These are phyloP conservation scores for Neonectria punicea DNA, from an alignment of 2,329 filamentous ascomycete genomes.

Conservation along the genomic window DNA sequence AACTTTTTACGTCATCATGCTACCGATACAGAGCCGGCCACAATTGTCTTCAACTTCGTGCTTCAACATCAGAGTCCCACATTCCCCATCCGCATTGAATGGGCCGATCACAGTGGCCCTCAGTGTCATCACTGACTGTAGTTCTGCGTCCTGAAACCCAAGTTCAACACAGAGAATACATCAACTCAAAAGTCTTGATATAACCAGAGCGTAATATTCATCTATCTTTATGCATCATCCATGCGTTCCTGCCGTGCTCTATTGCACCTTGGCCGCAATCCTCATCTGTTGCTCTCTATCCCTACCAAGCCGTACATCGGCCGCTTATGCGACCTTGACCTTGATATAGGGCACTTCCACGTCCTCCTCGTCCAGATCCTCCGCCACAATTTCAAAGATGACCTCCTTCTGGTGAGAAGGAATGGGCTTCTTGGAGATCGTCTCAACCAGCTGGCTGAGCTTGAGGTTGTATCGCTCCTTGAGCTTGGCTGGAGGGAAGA, in stretches of 20 bases:
- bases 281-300: constrained; percentile 19
- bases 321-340: constrained; percentile 70
- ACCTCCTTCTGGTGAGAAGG: constrained; percentile 93
- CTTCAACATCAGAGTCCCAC: no score
- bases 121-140: background rate
- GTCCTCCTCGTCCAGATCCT: constrained; percentile 89
- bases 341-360: constrained; percentile 98
- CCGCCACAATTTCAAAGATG: constrained; percentile 95
- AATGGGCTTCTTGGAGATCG: constrained; percentile 90
- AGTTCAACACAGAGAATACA: background rate
- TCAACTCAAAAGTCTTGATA: background rate
- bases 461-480: constrained; percentile 86
- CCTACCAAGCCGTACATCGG: constrained; percentile 18
- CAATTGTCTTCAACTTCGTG: no score
- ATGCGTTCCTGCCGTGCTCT: constrained; percentile 30
- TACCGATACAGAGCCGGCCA: no score
- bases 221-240: constrained; percentile 36
- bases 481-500: constrained; percentile 82
- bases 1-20: no score
- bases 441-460: constrained; percentile 87
- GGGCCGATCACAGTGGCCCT: background rate
- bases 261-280: constrained; percentile 26
- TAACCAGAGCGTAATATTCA: constrained; percentile 20
- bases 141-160: background rate
- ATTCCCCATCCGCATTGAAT: background rate